Conservation (phyloP, 2,329 filamentous ascomycete genomes). For the Colletotrichum falcatum region DNA sequence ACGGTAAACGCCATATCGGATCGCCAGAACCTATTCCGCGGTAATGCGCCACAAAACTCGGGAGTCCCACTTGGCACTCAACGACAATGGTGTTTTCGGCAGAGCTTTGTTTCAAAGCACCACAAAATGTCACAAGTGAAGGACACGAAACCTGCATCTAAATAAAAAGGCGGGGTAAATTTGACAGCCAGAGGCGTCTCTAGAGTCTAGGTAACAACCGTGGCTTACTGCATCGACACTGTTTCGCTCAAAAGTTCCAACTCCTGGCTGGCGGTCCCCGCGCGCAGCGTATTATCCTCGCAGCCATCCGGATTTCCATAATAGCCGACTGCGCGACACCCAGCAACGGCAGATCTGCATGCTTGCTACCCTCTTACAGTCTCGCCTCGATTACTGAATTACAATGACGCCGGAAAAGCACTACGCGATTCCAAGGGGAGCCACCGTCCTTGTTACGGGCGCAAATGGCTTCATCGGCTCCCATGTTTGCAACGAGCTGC, state of each 20-base stretch:
- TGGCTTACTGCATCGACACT: neutral
- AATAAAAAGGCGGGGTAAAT: constrained; percentile 31
- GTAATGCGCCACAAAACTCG: constrained; percentile 7
- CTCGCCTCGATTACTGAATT: constrained; percentile 1
- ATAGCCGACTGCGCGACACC: neutral
- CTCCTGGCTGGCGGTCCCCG: neutral
- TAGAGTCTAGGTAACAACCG: neutral
- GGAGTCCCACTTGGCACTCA: constrained; percentile 35
- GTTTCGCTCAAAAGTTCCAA: constrained; percentile 7
- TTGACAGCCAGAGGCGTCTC: neutral
- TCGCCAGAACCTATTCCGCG: neutral
- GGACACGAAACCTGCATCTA: constrained; percentile 31
- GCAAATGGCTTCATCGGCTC: constrained; percentile 58
- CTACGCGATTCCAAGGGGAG: constrained; percentile 27
- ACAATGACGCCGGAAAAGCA: constrained; percentile 29
- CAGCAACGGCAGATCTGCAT: neutral
- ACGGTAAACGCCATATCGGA: neutral
- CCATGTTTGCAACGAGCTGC: constrained; percentile 52
- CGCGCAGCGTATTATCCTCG: constrained; percentile 3
- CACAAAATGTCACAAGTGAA: constrained; percentile 30
- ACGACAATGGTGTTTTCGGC: constrained; percentile 23
- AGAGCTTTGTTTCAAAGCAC: constrained; percentile 31
- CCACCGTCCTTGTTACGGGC: constrained; percentile 53
- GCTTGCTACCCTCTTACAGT: neutral
- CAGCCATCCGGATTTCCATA: constrained; percentile 2